Percentiles rank a stretch among this genome's conserved stretches.
Conservation (phyloP, 208 protist species). For the Trypanosoma brucei region DNA sequence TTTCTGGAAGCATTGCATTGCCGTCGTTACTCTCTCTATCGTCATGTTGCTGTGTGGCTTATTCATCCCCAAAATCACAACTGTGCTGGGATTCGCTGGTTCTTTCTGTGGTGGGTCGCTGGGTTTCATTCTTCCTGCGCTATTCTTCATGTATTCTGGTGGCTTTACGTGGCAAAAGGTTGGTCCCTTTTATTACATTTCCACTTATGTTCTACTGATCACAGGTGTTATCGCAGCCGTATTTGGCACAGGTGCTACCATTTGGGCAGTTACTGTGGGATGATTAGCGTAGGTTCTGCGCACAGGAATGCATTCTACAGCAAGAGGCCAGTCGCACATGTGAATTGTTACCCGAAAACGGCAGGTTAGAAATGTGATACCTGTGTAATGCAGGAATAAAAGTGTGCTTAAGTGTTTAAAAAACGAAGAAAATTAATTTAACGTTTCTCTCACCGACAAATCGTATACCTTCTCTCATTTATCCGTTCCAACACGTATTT, state of each 20-base stretch:
- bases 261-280: conserved; percentile 24
- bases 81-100: conserved; percentile 72
- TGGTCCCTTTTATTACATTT: conserved; percentile 46
- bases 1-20: conserved; percentile 42
- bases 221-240: conserved; percentile 54
- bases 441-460: no score
- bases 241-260: conserved; percentile 60
- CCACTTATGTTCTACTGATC: conserved; percentile 41
- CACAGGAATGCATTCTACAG: not conserved
- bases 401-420: no score
- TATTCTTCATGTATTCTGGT: conserved; percentile 70
- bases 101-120: conserved; percentile 66
- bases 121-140: conserved; percentile 74
- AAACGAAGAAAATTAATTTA: no score
- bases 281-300: not conserved
- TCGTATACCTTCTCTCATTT: no score
- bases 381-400: no score
- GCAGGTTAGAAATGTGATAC: no score
- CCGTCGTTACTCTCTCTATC: conserved; percentile 45
- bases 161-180: conserved; percentile 49
- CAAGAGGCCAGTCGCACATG: not conserved
- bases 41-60: conserved; percentile 63
- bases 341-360: not conserved
- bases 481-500: no score
- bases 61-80: conserved; percentile 71